phyloP scores from a whole-genome alignment of 768 basidiomycete species.

The Zangia roseola region DNA sequence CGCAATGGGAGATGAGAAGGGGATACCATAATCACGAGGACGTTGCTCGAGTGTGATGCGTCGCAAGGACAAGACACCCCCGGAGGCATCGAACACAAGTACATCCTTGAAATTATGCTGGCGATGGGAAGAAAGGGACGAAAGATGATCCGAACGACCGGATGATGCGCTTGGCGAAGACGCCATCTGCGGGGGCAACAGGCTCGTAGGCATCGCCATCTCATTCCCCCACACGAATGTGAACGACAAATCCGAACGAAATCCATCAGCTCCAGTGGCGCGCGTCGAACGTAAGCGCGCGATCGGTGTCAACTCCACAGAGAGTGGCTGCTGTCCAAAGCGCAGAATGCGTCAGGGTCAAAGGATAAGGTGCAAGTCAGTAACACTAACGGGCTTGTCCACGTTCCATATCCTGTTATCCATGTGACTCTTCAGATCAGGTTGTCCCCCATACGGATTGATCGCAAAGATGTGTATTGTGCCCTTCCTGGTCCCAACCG shows the following conservation, averaged over 20 bases:
- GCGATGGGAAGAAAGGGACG: constrained; percentile 30
- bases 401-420: constrained; percentile 57
- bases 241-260: constrained; percentile 49
- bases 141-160: constrained; percentile 28
- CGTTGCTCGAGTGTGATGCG: constrained; percentile 48
- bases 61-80: constrained; percentile 54
- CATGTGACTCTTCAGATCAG: constrained; percentile 62
- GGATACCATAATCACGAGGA: constrained; percentile 21
- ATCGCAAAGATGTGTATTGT: constrained; percentile 73
- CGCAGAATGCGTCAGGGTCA: background rate
- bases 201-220: constrained; percentile 36
- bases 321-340: constrained; percentile 44
- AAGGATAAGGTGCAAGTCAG: background rate
- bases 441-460: constrained; percentile 72
- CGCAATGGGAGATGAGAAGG: constrained; percentile 28
- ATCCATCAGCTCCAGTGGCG: constrained; percentile 27
- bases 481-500: constrained; percentile 60
- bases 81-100: constrained; percentile 62
- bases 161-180: constrained; percentile 28
- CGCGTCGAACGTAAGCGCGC: constrained; percentile 48
- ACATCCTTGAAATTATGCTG: constrained; percentile 61
- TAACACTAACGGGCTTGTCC: constrained; percentile 42
- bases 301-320: constrained; percentile 55
- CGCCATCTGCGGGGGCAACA: constrained; percentile 33
- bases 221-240: constrained; percentile 45